Percentiles rank a stretch among this genome's conserved stretches.
Evolutionary conservation across 1,139 yeast species (phyloP).

Genomic region (Yamadazyma trypodendri): DNA sequence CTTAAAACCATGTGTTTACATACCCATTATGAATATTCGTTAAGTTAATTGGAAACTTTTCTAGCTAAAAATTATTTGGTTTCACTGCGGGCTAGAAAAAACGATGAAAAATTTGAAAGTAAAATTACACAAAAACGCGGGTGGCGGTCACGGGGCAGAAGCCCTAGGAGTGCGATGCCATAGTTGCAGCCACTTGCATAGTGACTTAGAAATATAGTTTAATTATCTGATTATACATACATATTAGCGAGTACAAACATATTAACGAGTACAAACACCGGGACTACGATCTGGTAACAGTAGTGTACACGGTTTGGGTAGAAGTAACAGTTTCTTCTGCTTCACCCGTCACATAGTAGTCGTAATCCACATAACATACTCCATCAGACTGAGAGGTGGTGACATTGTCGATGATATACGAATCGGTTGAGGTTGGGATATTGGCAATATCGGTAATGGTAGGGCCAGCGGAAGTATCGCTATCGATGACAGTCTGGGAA

Average conservation of each 20-base stretch:
- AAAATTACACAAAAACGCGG: constrained; percentile 7
- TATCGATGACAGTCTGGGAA: constrained; percentile 11
- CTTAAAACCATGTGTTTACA: constrained; percentile 14
- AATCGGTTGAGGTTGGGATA: constrained; percentile 35
- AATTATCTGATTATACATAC: constrained; percentile 6
- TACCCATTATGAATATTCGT: constrained; percentile 36
- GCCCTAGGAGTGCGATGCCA: constrained; percentile 10
- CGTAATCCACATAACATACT: constrained; percentile 44
- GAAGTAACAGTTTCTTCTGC: constrained; percentile 33
- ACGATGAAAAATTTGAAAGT: background rate
- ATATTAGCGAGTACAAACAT: too few species aligned
- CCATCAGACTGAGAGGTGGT: constrained; percentile 33
- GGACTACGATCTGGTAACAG: constrained; percentile 32
- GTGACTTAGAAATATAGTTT: too few species aligned
- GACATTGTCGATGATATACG: constrained; percentile 40
- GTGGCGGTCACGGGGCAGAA: constrained; percentile 15
- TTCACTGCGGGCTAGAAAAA: constrained; percentile 3
- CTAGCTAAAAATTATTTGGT: constrained; percentile 7
- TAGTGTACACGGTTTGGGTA: constrained; percentile 38
- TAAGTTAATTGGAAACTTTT: constrained; percentile 14
- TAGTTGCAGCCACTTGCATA: constrained; percentile 1
- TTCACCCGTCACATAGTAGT: constrained; percentile 36
- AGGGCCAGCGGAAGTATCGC: constrained; percentile 22
- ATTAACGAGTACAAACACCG: too few species aligned
- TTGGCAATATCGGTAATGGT: constrained; percentile 28